A percentile compares a stretch with the other conserved stretches of the same genome.
phyloP scores from a whole-genome alignment of 2,329 filamentous ascomycete genomes.

The Xylaria sp. region DNA sequence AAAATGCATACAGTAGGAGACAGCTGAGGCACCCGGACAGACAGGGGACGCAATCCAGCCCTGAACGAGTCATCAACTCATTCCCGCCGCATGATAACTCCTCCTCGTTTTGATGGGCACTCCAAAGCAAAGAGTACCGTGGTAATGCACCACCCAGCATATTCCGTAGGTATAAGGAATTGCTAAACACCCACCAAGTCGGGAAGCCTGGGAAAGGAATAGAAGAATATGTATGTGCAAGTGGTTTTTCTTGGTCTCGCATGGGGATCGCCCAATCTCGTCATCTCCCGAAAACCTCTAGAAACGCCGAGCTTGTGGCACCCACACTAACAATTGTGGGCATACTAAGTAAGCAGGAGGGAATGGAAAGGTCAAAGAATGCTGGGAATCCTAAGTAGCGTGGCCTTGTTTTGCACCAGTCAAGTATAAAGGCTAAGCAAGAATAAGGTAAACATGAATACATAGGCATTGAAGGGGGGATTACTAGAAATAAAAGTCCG shows the following conservation, averaged over 20 bases:
- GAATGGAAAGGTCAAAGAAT: background rate
- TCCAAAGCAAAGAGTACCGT: background rate
- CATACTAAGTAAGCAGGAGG: slow-evolving; percentile 23
- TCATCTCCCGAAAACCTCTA: slow-evolving; percentile 42
- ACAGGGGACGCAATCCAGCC: slow-evolving; percentile 26
- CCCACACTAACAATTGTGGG: slow-evolving; percentile 32
- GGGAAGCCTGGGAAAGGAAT: slow-evolving; percentile 12
- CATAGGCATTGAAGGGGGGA: background rate
- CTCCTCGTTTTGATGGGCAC: slow-evolving; percentile 5
- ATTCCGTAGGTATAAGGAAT: background rate
- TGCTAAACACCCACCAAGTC: background rate
- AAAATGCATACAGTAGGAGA: slow-evolving; percentile 12
- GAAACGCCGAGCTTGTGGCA: slow-evolving; percentile 42
- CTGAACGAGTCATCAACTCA: slow-evolving; percentile 28
- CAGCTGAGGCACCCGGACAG: slow-evolving; percentile 23
- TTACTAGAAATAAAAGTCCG: background rate
- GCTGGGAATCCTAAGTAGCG: background rate
- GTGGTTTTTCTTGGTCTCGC: background rate
- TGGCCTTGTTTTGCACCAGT: background rate
- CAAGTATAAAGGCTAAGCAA: background rate
- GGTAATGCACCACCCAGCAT: background rate
- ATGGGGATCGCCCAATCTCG: slow-evolving; percentile 36
- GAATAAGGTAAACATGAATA: background rate
- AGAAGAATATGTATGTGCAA: background rate
- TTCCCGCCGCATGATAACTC: slow-evolving; percentile 20